Base-by-base conservation (phyloP, 2,329 filamentous ascomycete genomes). In the Rhexocercosporidium sp. region DNA sequence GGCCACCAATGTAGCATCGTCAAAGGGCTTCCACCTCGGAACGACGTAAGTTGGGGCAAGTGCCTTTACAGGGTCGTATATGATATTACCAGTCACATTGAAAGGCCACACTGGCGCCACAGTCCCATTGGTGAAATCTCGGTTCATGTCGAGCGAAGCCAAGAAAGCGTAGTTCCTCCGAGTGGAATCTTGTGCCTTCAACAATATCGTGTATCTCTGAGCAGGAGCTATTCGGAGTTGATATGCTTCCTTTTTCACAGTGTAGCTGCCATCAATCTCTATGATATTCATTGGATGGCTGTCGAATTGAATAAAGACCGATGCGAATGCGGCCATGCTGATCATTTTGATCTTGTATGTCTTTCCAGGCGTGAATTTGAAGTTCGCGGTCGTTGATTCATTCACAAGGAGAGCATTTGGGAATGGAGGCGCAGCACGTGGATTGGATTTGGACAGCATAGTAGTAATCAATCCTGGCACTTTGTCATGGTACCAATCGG, bases 1-100 rank as follows among this genome's bases (percentile, higher is more conserved):
- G 0, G 93, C 91, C 0, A 89, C 83, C 0, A 96, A 84, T 0
- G 79, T 83, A 69, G 90, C 86, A 75, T 96, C 93, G 71, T 96
- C 92, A 64, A 90, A 51, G 1, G 89, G 85, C 25, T 88, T 79
- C 60, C 92, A 88, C 9, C 86, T 83, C 39, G 88, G 82, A 3
- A 93, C 76, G 0, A 82, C 68, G 0, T 84, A 82, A 0, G 92
- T 81, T 0, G 81, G 76, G 0, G 85, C 83, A 0, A 84, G 76
- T 0, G 78, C 69, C 22, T 82, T 80, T 14, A 77, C 67, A 1
- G 78, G 72, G 71, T 88, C 81, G 73, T 89, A 88, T 7, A 84
- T 81, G 1, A 90, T 81, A 84, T 86, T 88, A 34, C 86, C 86
- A 0, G 87, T 89, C 22, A 85, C 83, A 71, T 90, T 90, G 57